Evolutionary conservation across 2,329 filamentous ascomycete species (phyloP).

Genomic region (Leptographium procerum): DNA sequence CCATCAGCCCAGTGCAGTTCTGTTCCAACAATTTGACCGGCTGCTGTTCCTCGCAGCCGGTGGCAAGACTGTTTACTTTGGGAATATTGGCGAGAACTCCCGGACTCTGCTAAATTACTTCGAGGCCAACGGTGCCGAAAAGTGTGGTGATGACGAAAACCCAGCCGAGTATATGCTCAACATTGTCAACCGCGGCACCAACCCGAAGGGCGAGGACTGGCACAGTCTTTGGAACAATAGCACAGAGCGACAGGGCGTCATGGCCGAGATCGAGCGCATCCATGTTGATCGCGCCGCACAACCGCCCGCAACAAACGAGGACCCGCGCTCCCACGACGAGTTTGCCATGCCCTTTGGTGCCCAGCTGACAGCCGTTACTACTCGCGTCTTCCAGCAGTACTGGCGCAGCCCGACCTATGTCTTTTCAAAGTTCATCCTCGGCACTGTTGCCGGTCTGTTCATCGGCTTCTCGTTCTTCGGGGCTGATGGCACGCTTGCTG

Average conservation of each 20-base stretch:
- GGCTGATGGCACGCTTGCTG: conserved; percentile 58
- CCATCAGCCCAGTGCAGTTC: conserved; percentile 89
- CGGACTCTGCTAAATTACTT: conserved; percentile 62
- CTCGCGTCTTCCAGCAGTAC: conserved; percentile 79
- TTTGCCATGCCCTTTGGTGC: conserved; percentile 64
- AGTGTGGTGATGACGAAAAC: conserved; percentile 59
- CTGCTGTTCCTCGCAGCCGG: conserved; percentile 68
- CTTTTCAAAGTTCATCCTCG: conserved; percentile 67
- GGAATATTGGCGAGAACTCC: conserved; percentile 58
- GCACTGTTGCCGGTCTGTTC: conserved; percentile 54
- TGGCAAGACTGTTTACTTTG: conserved; percentile 72
- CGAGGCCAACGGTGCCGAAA: conserved; percentile 54
- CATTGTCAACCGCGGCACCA: conserved; percentile 40
- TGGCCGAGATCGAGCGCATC: conserved; percentile 45
- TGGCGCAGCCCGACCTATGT: conserved; percentile 85
- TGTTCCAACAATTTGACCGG: conserved; percentile 84
- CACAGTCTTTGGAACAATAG: conserved; percentile 48
- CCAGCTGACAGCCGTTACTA: conserved; percentile 56
- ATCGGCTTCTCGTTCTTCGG: conserved; percentile 74
- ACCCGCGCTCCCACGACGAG: conserved; percentile 51
- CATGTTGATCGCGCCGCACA: conserved; percentile 20
- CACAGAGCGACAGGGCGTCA: conserved; percentile 42
- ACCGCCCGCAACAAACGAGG: conserved; percentile 24
- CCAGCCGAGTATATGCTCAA: conserved; percentile 74
- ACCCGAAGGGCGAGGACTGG: conserved; percentile 56